Base-by-base conservation (phyloP, 1,284 basidiomycete genomes). In the Trametes hirsuta region DNA sequence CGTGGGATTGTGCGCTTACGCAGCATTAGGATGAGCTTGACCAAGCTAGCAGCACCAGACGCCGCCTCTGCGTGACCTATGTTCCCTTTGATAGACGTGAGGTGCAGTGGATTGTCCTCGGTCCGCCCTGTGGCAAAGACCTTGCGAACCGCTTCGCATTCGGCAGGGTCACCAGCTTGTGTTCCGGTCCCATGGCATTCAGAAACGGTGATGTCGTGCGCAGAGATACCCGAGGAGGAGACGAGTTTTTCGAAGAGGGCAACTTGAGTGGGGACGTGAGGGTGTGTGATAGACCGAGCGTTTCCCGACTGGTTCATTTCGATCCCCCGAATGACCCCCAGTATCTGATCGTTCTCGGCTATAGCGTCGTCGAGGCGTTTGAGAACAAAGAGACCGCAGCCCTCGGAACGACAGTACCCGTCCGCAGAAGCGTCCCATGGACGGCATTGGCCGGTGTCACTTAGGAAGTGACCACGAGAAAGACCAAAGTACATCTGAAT, bases 61-160 rank as follows among this genome's bases (percentile, higher is more conserved):
- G 90, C 89, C 0, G 89, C 87, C 68, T 90, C 90, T 3, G 88
- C 74, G 67, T 91, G 89, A 0, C 90, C 89, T 35, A 90, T 83
- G 68, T 89, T 90, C 12, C 82, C 86, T 64, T 91, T 91, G 64
- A 90, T 75, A 1, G 85, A 87, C 9, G 85, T 86, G 36, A 91
- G 72, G 62, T 88, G 81, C 21, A 91, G 79, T 9, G 82, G 81
- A 59, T 86, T 84, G 50, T 74, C 69, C 34, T 68, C 45, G 1
- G 71, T 64, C 30, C 83, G 79, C 37, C 75, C 70, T 24, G 66
- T 66, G 1, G 78, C 76, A 58, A 90, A 81, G 30, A 86, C 81
- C n/a, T 69, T 73, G 24, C 87, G 81, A 55, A 91, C 82, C 54
- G 84, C 85, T 59, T 83, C 79, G 37, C 90, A 67, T 66, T 91